Conservation (phyloP, 2,329 filamentous ascomycete genomes). For the Beauveria varroae region DNA sequence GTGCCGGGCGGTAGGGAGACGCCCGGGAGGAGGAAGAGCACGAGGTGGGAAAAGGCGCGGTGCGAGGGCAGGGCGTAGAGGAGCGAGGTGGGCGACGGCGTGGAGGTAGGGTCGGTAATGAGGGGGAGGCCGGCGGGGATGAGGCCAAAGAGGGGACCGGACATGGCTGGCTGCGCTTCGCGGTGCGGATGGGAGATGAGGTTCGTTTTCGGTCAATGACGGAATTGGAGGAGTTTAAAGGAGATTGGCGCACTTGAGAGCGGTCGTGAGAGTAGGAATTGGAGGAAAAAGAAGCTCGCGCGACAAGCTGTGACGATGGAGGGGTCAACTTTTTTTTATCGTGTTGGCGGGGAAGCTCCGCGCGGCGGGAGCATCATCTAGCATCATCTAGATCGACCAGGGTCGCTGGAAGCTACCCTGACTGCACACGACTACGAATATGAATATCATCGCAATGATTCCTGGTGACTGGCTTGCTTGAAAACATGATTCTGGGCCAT, state of each 20-base stretch:
- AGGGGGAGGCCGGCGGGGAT: constrained; percentile 53
- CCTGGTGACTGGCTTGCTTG: no score
- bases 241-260: background rate
- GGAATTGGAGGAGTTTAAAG: no score
- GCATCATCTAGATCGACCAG: background rate
- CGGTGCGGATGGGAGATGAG: no score
- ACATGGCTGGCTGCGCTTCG: constrained; percentile 22
- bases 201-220: no score
- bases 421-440: no score
- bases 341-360: background rate
- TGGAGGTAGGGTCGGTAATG: constrained; percentile 45
- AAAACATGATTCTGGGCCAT: no score
- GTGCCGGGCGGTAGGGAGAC: constrained; percentile 63
- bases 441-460: no score
- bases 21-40: constrained; percentile 82
- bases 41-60: constrained; percentile 67
- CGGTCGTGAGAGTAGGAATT: background rate
- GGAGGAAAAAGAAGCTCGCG: no score
- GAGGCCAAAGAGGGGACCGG: constrained; percentile 47
- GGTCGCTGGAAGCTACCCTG: background rate
- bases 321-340: background rate
- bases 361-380: background rate
- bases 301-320: background rate
- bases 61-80: constrained; percentile 43
- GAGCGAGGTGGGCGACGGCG: constrained; percentile 46